A percentile compares a stretch with the other conserved stretches of the same genome.
phyloP scores from a whole-genome alignment of 140 eudicot genomes.

The Senecio squalidus region DNA sequence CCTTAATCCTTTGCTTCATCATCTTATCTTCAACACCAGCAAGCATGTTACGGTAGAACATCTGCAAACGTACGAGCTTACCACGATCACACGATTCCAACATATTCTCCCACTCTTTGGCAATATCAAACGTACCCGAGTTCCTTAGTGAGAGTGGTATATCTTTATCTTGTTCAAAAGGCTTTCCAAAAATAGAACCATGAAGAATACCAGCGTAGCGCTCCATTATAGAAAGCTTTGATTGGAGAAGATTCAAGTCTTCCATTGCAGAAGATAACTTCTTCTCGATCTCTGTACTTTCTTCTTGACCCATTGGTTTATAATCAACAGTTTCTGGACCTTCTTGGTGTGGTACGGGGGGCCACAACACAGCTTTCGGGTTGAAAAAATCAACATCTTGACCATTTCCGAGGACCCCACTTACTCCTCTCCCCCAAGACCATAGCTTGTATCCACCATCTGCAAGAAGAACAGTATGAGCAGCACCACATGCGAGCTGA shows the following conservation, averaged over 20 bases:
- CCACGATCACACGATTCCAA: slow-evolving; percentile 61
- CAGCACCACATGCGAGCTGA: slow-evolving; percentile 84
- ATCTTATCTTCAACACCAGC: slow-evolving; percentile 79
- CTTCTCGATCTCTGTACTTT: slow-evolving; percentile 28
- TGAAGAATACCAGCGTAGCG: slow-evolving; percentile 74
- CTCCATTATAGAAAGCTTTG: slow-evolving; percentile 53
- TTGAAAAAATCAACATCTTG: slow-evolving; percentile 38
- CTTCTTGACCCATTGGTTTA: slow-evolving; percentile 11
- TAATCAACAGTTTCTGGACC: slow-evolving; percentile 18
- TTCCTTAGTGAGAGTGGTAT: slow-evolving; percentile 47
- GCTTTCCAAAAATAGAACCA: slow-evolving; percentile 69
- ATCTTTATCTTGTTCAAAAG: slow-evolving; percentile 56
- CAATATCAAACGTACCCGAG: slow-evolving; percentile 49
- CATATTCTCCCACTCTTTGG: slow-evolving; percentile 85
- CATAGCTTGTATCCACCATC: slow-evolving; percentile 65
- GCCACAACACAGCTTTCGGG: slow-evolving; percentile 71
- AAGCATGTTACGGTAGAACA: slow-evolving; percentile 73
- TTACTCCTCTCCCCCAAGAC: slow-evolving; percentile 94
- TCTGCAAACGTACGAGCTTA: slow-evolving; percentile 63
- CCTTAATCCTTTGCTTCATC: slow-evolving; percentile 67
- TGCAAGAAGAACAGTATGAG: slow-evolving; percentile 74
- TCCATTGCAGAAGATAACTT: slow-evolving; percentile 40
- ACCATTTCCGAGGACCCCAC: slow-evolving; percentile 86
- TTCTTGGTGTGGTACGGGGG: slow-evolving; percentile 33
- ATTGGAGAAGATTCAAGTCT: slow-evolving; percentile 48